Conservation (phyloP, 2,329 filamentous ascomycete species). For the Aspergillus quadrilineatus region DNA sequence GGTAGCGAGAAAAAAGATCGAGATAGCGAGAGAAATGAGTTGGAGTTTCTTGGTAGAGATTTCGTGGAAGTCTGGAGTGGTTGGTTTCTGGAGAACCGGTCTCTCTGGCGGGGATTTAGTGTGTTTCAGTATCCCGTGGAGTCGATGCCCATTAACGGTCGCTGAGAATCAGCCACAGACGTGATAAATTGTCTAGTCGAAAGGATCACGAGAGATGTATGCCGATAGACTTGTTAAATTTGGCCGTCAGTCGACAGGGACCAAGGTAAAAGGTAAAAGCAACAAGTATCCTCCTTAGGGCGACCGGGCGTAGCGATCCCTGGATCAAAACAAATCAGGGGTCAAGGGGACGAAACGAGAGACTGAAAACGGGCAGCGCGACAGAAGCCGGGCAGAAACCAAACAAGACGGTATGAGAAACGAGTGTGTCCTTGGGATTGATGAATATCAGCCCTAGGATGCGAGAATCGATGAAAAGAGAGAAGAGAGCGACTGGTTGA, state of each 20-base stretch:
- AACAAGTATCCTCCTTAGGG: background rate
- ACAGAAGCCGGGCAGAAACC: slow-evolving; percentile 3
- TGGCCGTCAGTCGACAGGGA: background rate
- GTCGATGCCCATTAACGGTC: slow-evolving; percentile 17
- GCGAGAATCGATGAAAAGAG: slow-evolving; percentile 6
- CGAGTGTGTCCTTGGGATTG: slow-evolving; percentile 15
- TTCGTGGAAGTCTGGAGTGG: slow-evolving; percentile 9
- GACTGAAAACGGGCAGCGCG: slow-evolving; percentile 7
- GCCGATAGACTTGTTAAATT: background rate
- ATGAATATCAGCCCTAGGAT: slow-evolving; percentile 13
- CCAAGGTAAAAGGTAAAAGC: background rate
- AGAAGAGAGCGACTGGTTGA: slow-evolving; percentile 12
- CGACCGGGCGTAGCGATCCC: background rate
- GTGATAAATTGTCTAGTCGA: background rate
- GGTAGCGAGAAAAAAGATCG: background rate
- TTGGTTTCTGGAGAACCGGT: slow-evolving; percentile 15
- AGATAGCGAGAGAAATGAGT: slow-evolving; percentile 10
- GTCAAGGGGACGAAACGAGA: slow-evolving; percentile 8
- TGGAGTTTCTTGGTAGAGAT: slow-evolving; percentile 6
- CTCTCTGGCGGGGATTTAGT: slow-evolving; percentile 19
- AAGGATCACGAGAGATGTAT: background rate
- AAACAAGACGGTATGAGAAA: slow-evolving; percentile 13
- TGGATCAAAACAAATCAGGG: slow-evolving; percentile 5
- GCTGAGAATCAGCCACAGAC: slow-evolving; percentile 8
- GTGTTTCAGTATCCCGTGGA: slow-evolving; percentile 25